Evolutionary conservation across 208 protist genomes (phyloP).

Genomic region (Novymonas esmeraldas): DNA sequence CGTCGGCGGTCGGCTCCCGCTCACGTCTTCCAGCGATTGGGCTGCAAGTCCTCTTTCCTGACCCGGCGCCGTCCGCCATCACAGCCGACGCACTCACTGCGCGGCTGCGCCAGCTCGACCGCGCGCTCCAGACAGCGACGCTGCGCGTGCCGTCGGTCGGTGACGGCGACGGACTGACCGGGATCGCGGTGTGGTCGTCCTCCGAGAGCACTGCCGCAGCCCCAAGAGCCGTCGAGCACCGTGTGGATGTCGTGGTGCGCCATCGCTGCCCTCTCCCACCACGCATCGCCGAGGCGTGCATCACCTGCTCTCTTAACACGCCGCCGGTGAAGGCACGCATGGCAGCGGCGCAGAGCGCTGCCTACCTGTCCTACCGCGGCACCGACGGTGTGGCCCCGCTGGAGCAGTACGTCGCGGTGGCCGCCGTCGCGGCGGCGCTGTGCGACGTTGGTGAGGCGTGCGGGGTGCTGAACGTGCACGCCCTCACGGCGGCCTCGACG

Average conservation of each 20-base stretch:
- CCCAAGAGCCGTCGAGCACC: not conserved
- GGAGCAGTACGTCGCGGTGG: constrained; percentile 30
- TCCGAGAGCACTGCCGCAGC: too few species aligned
- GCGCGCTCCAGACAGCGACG: constrained; percentile 2
- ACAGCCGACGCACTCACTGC: not conserved
- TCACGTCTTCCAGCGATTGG: constrained; percentile 5
- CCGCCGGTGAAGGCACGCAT: constrained; percentile 19
- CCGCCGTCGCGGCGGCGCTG: constrained; percentile 20
- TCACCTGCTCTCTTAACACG: constrained; percentile 21
- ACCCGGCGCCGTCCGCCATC: not conserved
- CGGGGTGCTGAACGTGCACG: constrained; percentile 31
- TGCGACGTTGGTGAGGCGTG: constrained; percentile 7
- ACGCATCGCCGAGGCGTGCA: constrained; percentile 9
- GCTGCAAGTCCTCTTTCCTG: constrained; percentile 19
- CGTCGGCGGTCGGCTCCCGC: not conserved
- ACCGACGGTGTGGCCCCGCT: constrained; percentile 16
- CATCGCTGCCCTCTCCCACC: constrained; percentile 11
- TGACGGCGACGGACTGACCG: constrained; percentile 8
- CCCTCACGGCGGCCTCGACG: constrained; percentile 13
- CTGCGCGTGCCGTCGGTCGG: not conserved
- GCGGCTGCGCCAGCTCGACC: constrained; percentile 12
- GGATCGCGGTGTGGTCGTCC: too few species aligned
- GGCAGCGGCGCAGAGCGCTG: constrained; percentile 4
- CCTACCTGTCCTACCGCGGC: constrained; percentile 26
- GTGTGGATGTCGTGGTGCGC: constrained; percentile 17